phyloP scores from a whole-genome alignment of 345 rosid genomes.

The Balakata baccata region DNA sequence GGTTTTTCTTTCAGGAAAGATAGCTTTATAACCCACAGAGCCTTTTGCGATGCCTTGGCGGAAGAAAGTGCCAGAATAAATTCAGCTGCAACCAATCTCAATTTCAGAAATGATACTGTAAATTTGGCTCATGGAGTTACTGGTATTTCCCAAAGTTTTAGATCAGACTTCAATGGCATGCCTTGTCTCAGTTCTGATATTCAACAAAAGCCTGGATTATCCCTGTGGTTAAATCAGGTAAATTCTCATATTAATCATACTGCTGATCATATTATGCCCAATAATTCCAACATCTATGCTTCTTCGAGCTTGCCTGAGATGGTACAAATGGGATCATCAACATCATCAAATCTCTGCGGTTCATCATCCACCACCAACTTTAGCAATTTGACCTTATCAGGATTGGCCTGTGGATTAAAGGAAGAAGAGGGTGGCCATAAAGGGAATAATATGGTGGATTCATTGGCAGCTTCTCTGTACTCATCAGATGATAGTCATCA shows the following conservation, averaged over 20 bases:
- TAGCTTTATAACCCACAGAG: constrained; percentile 92
- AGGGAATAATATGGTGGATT: background rate
- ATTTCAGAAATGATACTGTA: constrained; percentile 44
- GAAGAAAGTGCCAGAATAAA: constrained; percentile 74
- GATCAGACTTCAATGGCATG: constrained; percentile 44
- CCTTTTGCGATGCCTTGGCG: constrained; percentile 87
- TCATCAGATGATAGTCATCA: constrained; percentile 17
- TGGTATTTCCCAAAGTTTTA: constrained; percentile 36
- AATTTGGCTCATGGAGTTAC: constrained; percentile 44
- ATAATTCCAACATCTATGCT: constrained; percentile 17
- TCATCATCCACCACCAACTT: constrained; percentile 29
- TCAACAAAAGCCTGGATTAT: constrained; percentile 31
- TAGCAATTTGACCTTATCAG: constrained; percentile 51
- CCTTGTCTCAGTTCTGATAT: constrained; percentile 12
- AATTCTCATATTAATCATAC: constrained; percentile 1
- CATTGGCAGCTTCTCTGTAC: constrained; percentile 31
- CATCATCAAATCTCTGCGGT: too few relatives aligned
- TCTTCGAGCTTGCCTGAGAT: constrained; percentile 47
- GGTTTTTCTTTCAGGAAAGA: constrained; percentile 62
- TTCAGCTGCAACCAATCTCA: constrained; percentile 53
- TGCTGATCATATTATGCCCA: constrained; percentile 1
- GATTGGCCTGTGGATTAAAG: constrained; percentile 37
- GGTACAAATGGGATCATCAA: constrained; percentile 47
- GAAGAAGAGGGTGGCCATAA: constrained; percentile 30
- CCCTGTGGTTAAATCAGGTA: constrained; percentile 23